These are phyloP conservation scores for Hortiboletus flavorubellus DNA, from an alignment of 768 basidiomycete genomes.

Conservation along the genomic window DNA sequence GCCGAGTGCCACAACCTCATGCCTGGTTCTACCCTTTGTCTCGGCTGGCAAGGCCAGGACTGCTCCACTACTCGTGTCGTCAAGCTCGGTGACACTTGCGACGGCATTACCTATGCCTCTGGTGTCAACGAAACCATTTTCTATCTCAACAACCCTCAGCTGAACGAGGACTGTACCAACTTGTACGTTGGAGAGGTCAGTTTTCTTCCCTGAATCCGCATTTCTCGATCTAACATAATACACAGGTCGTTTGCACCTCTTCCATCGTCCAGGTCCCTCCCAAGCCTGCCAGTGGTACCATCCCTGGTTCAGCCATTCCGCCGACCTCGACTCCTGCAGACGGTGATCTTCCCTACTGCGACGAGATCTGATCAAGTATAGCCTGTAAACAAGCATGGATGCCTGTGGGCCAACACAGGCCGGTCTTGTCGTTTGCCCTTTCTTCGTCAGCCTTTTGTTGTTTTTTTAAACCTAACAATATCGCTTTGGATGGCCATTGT, in stretches of 20 bases:
- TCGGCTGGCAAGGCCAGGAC: constrained; percentile 58
- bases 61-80: constrained; percentile 63
- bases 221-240: neutral
- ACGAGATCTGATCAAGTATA: constrained; percentile 29
- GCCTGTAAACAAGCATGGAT: constrained; percentile 6
- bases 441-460: neutral
- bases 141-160: constrained; percentile 71
- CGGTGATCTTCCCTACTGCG: constrained; percentile 48
- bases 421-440: constrained; percentile 25
- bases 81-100: constrained; percentile 53
- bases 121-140: constrained; percentile 54
- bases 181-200: constrained; percentile 75
- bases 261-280: constrained; percentile 41
- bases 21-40: constrained; percentile 52
- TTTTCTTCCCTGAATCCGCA: neutral
- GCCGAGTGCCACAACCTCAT: constrained; percentile 55
- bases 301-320: constrained; percentile 30
- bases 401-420: constrained; percentile 21
- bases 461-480: neutral
- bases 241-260: constrained; percentile 54
- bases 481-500: constrained; percentile 5
- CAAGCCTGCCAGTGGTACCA: constrained; percentile 34
- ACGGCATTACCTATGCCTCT: constrained; percentile 37
- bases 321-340: constrained; percentile 27
- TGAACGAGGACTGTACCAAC: constrained; percentile 54